Percentiles rank a stretch among this genome's conserved stretches.
phyloP scores from a whole-genome alignment of 2,329 filamentous ascomycete species.

The Apiospora saccharicola region DNA sequence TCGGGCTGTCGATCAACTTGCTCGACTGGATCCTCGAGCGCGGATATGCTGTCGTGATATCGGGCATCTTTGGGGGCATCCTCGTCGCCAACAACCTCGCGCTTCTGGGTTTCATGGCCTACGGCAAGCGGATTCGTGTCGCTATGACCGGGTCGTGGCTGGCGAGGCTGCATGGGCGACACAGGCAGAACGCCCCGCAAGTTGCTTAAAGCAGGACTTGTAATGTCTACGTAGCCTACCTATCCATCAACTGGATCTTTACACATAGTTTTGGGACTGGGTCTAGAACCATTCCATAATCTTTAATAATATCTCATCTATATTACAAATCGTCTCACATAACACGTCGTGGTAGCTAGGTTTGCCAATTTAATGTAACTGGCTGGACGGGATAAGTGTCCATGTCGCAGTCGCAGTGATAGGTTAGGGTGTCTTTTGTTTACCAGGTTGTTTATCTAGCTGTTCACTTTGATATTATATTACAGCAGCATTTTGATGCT shows the following conservation, averaged over 20 bases:
- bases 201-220: conserved; percentile 13
- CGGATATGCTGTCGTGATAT: conserved; percentile 60
- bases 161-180: conserved; percentile 51
- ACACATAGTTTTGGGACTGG: no score
- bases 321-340: no score
- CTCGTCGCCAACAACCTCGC: conserved; percentile 57
- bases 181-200: conserved; percentile 14
- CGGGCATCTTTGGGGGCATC: conserved; percentile 57
- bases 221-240: background rate
- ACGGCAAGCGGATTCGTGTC: conserved; percentile 56
- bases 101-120: conserved; percentile 57
- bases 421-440: no score
- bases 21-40: conserved; percentile 57
- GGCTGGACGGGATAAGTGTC: no score
- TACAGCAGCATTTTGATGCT: no score
- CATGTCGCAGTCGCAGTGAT: no score
- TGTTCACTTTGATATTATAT: no score
- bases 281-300: no score
- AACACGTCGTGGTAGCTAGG: no score
- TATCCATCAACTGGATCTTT: background rate
- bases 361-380: no score
- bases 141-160: conserved; percentile 56
- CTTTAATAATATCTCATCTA: no score
- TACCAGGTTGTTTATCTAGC: no score
- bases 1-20: conserved; percentile 58